Base-by-base conservation (phyloP, 2,329 filamentous ascomycete species). In the Aspergillus sp. region DNA sequence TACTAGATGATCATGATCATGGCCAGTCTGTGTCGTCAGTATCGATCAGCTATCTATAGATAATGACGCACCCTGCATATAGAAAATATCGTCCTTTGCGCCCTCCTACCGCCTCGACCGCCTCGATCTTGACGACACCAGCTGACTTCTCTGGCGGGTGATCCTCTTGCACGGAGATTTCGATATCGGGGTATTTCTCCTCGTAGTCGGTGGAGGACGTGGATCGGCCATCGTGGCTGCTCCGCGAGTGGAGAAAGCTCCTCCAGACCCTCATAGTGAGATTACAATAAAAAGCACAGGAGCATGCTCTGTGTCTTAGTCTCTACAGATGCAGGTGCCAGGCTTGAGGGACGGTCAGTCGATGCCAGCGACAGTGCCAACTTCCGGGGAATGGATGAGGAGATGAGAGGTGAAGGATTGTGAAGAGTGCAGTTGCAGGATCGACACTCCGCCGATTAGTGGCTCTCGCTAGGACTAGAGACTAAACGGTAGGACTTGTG, bases 1-100 rank as follows among this genome's bases (percentile, higher is more conserved):
- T 55, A 66, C 64, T 63, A 68, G 19, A 65, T 61, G 43, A 65
- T 55, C 64, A 65, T 68, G 16, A 68, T 62, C 62, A 66, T 60
- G 13, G 58, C 64, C 41, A 68, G 42, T 32, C 65, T 67, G 42
- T n/a, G 17, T 19, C 14, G 41, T 20, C 14, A 26, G 11, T 1
- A 20, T 36, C 10, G 6, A 26, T 60, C 47, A 56, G 60, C 42
- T 35, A 17, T 24, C 17, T 16, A 9, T 11, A n/a, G 4, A 45
- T 19, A 30, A 43, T 17, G 14, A 58, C 60, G 40, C 56, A 66
- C 63, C 65, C 63, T 19, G 55, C 56, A 41, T 65, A 66, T 10
- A 66, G 57, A 22, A 66, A 47, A 50, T 66, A 68, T 51, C 61
- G 62, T 9, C 65, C 62, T 47, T 63, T 66, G n/a, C 59, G 58